phyloP scores from a whole-genome alignment of 129 eudicot genomes.

The Pulicaria dysenterica region DNA sequence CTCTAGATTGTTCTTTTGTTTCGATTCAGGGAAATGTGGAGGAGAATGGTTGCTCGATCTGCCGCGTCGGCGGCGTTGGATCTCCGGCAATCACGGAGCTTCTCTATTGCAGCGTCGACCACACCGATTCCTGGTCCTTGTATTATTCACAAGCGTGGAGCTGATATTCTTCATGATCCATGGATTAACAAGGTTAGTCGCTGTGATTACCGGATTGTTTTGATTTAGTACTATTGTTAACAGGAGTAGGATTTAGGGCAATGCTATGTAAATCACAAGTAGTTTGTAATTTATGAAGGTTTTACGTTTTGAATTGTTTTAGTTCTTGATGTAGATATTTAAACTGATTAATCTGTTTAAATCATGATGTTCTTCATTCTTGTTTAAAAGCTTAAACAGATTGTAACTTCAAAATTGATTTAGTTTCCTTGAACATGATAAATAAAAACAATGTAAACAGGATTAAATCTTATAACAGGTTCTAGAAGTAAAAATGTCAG shows the following conservation, averaged over 20 bases:
- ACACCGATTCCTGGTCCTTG: conserved; percentile 66
- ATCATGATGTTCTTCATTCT: neutral
- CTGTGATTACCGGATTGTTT: neutral
- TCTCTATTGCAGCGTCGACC: conserved; percentile 49
- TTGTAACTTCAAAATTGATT: neutral
- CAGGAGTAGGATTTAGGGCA: neutral
- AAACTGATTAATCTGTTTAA: conserved; percentile 3
- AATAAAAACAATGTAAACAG: neutral
- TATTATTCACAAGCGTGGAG: conserved; percentile 93
- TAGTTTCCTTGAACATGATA: neutral
- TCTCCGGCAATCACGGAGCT: conserved; percentile 67
- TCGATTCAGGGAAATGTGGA: conserved; percentile 31
- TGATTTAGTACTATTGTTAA: neutral
- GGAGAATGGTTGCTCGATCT: conserved; percentile 58
- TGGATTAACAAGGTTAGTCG: conserved; percentile 89
- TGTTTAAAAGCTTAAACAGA: neutral
- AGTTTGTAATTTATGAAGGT: neutral
- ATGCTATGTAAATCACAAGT: neutral
- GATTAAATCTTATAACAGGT: neutral
- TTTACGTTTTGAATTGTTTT: neutral
- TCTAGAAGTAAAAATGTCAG: neutral
- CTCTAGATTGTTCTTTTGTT: neutral
- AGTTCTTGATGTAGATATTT: conserved; percentile 1
- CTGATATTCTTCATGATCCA: conserved; percentile 98
- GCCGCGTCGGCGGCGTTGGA: conserved; percentile 47